Evolutionary conservation across 192 early-diverging fungal species (phyloP), one percentile per base, ranked within the genome.

Genomic region (Podila horticola): DNA sequence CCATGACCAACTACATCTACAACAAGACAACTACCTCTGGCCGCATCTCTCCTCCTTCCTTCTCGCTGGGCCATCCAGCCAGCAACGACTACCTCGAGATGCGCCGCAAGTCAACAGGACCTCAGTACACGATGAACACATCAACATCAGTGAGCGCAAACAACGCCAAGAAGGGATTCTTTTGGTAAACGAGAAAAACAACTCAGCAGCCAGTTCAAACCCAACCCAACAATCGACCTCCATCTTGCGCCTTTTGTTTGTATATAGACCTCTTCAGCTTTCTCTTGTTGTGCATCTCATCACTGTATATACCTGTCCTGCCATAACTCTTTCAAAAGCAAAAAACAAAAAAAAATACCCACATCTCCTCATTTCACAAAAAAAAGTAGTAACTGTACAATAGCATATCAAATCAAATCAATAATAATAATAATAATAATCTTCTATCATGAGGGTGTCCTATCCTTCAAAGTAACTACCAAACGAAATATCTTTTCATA

Each of bases 31-130:
- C 68, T 4, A 26, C 68, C 28, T 58, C 74, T 26, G 76, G 76
- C 57, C 76, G 76, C 41, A 79, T 79, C 52, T 79, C 76, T 8
- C 76, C 76, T 58, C 76, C 76, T 30, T 58, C 69, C 29, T 79
- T 79, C 70, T 72, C 76, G 19, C 36, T 79, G 33, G 76, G 75
- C 24, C 74, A 69, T 30, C 61, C 74, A 10, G 72, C 72, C 11
- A 38, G 33, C 33, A 59, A 50, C 11, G 68, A 77, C 2, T 29
- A 36, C 13, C 34, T 49, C 17, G 76, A 72, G 20, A 57, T 68
- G 64, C 69, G 70, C 36, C 76, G 76, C 69, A 72, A 55, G 61
- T 79, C 76, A 17, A 71, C 75, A 67, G 74, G 74, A 62, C 64
- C 76, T 17, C 76, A 79, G 51, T 72, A 79, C 70, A 66, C 51